Base-by-base conservation (phyloP, 108 stramenopile genomes). In the Seminavis robusta region DNA sequence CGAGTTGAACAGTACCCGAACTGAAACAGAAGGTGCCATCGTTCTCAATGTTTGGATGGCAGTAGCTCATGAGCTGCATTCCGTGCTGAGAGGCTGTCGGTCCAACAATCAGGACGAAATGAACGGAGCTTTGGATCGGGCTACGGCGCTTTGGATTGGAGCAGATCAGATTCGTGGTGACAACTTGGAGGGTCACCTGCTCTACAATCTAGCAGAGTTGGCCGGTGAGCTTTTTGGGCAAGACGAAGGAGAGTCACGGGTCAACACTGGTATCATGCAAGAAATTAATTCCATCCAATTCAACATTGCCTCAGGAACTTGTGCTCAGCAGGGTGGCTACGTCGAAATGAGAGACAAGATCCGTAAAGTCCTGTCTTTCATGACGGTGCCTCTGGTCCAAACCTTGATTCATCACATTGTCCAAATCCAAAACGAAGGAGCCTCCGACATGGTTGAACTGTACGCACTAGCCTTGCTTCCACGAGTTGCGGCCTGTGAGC, bases 91-190 rank as follows among this genome's bases (percentile, higher is more conserved):
- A 8, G 32, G 71, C 10, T 92, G 87, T 61, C 36, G 67, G 25
- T 30, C 51, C n/a, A 59, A 47, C 24, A 49, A 71, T 27, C 24
- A 19, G 8, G 40, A 47, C 15, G 32, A 53, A 1, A 65, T 55
- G 48, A 13, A 65, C 9, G 60, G 36, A 16, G 66, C 53, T 2
- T 56, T 92, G 34, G 91, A 92, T 51, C 62, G 40, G 33, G 80
- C 91, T 23, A 79, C 74, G 3, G 91, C 91, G 0, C 55, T 86
- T 39, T 92, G 82, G 82, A 63, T 82, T 56, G 91, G 91, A 17
- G 71, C 59, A 30, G 72, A 47, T 0, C 81, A 89, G 42, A 76
- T 56, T 0, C 64, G 67, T 25, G 81, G 76, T 17, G 55, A 65
- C 16, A 58, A 59, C 26, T 56, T 59, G 15, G 50, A 41, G 27